Conservation (phyloP, 441 rosid genomes). For the Pelargonium australe region DNA sequence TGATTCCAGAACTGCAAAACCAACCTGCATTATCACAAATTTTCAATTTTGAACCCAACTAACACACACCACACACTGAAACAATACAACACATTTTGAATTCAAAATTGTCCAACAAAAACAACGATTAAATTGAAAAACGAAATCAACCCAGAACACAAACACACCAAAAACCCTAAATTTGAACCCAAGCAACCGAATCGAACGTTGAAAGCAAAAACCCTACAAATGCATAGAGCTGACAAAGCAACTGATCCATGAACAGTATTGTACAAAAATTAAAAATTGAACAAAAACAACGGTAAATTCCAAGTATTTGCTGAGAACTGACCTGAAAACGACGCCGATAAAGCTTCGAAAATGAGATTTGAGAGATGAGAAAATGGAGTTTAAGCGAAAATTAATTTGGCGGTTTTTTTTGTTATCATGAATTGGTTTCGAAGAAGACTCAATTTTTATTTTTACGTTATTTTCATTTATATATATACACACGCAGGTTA, state of each 20-base stretch:
- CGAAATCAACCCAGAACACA: conserved; percentile 3
- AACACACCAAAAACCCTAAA: conserved; percentile 25
- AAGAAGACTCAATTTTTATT: neutral
- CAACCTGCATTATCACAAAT: conserved; percentile 5
- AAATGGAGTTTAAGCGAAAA: neutral
- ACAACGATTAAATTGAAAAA: conserved; percentile 1
- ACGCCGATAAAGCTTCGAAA: conserved; percentile 8
- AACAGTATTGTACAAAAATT: neutral
- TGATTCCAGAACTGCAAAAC: neutral
- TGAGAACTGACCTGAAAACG: conserved; percentile 15
- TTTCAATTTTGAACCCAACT: neutral
- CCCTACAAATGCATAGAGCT: conserved; percentile 25
- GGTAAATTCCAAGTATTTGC: neutral
- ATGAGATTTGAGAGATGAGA: conserved; percentile 12
- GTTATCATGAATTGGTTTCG: conserved; percentile 4
- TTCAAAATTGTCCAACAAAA: conserved; percentile 1
- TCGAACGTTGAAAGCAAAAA: conserved; percentile 20
- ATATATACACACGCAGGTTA: neutral
- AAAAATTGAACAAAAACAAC: neutral
- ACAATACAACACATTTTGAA: neutral
- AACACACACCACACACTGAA: neutral
- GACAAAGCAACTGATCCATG: neutral
- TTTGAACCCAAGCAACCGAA: conserved; percentile 18
- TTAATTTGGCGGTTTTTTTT: conserved; percentile 19
- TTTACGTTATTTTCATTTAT: neutral